Percentiles rank a stretch among this genome's conserved stretches.
phyloP scores from a whole-genome alignment of 2,329 filamentous ascomycete species.

The Fusarium agapanthi region DNA sequence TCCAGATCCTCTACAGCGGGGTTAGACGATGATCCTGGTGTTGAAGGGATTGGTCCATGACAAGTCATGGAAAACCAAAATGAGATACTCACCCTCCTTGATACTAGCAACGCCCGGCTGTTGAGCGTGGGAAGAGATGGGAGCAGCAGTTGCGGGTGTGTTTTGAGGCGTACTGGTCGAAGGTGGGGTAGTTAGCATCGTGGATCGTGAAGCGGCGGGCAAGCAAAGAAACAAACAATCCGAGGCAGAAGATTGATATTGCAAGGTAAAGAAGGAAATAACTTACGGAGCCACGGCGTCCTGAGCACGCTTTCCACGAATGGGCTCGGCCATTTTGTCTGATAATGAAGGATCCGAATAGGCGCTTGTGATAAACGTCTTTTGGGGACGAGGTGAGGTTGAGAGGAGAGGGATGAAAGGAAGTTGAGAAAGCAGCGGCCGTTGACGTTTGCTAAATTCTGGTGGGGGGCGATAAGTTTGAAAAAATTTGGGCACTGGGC shows the following conservation, averaged over 20 bases:
- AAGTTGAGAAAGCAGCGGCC: constrained; percentile 47
- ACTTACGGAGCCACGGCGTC: constrained; percentile 67
- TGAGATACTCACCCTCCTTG: constrained; percentile 82
- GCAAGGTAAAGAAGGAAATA: constrained; percentile 16
- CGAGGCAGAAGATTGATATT: constrained; percentile 18
- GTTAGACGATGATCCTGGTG: constrained; percentile 26
- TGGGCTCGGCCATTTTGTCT: constrained; percentile 68
- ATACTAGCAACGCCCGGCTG: constrained; percentile 94
- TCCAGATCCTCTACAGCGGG: constrained; percentile 81
- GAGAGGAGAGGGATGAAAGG: constrained; percentile 45
- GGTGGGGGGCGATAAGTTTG: constrained; percentile 50
- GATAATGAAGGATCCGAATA: constrained; percentile 40
- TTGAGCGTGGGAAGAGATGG: constrained; percentile 96
- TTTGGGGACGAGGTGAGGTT: constrained; percentile 42
- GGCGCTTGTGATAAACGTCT: constrained; percentile 44
- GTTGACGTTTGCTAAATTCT: constrained; percentile 52
- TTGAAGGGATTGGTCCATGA: constrained; percentile 10
- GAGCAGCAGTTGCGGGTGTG: constrained; percentile 93
- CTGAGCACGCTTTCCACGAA: constrained; percentile 70
- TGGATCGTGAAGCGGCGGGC: constrained; percentile 31
- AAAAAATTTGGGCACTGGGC: constrained; percentile 49
- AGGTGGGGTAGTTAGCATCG: constrained; percentile 52
- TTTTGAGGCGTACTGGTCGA: constrained; percentile 94
- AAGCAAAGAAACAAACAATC: constrained; percentile 32
- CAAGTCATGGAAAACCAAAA: neutral